Conservation (phyloP, 208 protist species). For the Wallacemonas collosoma region DNA sequence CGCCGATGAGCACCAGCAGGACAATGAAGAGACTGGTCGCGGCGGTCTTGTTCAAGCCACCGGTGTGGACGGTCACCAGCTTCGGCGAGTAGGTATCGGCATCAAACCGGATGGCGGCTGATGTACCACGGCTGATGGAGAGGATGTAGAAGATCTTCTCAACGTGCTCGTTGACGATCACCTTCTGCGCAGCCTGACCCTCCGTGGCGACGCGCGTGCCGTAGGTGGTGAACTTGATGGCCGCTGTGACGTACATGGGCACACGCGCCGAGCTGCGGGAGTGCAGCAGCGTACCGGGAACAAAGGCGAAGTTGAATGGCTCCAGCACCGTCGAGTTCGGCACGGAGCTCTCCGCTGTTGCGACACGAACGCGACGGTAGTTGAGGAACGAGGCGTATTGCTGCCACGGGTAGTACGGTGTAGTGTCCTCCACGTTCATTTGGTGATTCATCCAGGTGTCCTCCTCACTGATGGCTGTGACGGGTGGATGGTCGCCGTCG, state of each 20-base stretch:
- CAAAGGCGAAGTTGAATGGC: conserved; percentile 82
- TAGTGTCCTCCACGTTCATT: conserved; percentile 8
- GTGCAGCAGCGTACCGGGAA: conserved; percentile 79
- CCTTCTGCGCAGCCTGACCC: conserved; percentile 18
- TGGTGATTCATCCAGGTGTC: conserved; percentile 53
- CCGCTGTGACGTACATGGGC: conserved; percentile 48
- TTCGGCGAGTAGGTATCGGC: conserved; percentile 48
- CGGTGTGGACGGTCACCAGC: conserved; percentile 25
- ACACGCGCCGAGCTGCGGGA: conserved; percentile 61
- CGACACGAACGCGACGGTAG: conserved; percentile 62
- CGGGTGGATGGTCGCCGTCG: conserved; percentile 49
- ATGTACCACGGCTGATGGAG: conserved; percentile 61
- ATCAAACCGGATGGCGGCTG: conserved; percentile 63
- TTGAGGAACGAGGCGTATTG: conserved; percentile 71
- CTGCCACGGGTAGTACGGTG: conserved; percentile 55
- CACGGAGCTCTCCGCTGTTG: background rate
- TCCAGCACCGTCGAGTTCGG: conserved; percentile 25
- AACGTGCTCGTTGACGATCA: conserved; percentile 40
- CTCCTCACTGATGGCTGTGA: conserved; percentile 30
- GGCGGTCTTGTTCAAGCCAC: conserved; percentile 40
- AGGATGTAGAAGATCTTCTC: conserved; percentile 68
- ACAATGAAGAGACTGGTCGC: conserved; percentile 68
- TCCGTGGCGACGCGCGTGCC: conserved; percentile 16
- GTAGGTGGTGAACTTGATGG: conserved; percentile 69
- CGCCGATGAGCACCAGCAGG: conserved; percentile 53